Conservation (phyloP, 2,329 filamentous ascomycete genomes). For the Claviceps capensis region DNA sequence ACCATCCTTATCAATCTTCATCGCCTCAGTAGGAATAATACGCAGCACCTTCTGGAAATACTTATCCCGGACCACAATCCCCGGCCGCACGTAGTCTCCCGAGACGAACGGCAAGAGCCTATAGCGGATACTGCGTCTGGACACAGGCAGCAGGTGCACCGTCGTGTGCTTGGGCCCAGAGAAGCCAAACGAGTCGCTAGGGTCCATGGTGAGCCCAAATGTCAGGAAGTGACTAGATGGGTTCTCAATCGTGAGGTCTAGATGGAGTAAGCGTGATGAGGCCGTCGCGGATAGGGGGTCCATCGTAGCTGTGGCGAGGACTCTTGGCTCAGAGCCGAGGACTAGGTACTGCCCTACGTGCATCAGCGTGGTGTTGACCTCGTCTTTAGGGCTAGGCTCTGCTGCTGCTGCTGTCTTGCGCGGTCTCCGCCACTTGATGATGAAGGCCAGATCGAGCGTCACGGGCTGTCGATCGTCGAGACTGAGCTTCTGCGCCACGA, state of each 20-base stretch:
- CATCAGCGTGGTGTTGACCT: slow-evolving; percentile 51
- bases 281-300: slow-evolving; percentile 21
- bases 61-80: slow-evolving; percentile 67
- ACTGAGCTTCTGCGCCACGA: slow-evolving; percentile 61
- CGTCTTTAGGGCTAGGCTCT: neutral
- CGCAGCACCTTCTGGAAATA: slow-evolving; percentile 87
- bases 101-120: slow-evolving; percentile 53
- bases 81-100: slow-evolving; percentile 57
- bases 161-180: slow-evolving; percentile 73
- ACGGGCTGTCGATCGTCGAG: slow-evolving; percentile 73
- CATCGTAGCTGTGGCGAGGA: slow-evolving; percentile 48
- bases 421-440: slow-evolving; percentile 62
- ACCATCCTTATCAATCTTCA: slow-evolving; percentile 50
- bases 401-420: slow-evolving; percentile 10
- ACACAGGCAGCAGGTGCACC: slow-evolving; percentile 71
- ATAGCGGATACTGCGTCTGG: slow-evolving; percentile 60
- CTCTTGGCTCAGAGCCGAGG: slow-evolving; percentile 73
- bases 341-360: slow-evolving; percentile 69
- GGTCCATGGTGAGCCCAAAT: slow-evolving; percentile 85
- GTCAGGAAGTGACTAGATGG: slow-evolving; percentile 89
- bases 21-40: slow-evolving; percentile 65
- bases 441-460: slow-evolving; percentile 59
- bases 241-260: slow-evolving; percentile 68
- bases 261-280: slow-evolving; percentile 24
- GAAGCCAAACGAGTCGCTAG: slow-evolving; percentile 85